These are phyloP conservation scores for Nymphaea colorata DNA, from an alignment of 164 flowering plant genomes.

Conservation along the genomic window DNA sequence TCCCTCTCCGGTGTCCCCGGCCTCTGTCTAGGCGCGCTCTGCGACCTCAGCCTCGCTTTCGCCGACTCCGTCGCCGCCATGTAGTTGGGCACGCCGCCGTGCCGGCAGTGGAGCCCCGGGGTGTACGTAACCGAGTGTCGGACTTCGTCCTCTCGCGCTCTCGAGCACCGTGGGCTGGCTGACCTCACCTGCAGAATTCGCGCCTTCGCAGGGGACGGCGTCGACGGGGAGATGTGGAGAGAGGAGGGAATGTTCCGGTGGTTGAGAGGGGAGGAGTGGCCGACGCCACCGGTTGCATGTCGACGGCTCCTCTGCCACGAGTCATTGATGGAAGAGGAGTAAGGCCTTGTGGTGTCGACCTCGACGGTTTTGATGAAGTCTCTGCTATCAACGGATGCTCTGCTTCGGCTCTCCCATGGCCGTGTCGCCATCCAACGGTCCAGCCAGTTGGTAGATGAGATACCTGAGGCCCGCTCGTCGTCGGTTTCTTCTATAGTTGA, in stretches of 20 bases:
- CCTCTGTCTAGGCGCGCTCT: constrained; percentile 16
- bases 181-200: constrained; percentile 42
- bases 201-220: constrained; percentile 42
- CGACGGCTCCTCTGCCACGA: constrained; percentile 16
- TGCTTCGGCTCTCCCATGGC: constrained; percentile 50
- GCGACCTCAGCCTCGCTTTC: constrained; percentile 52
- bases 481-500: constrained; percentile 44
- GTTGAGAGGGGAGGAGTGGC: constrained; percentile 37
- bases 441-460: constrained; percentile 29
- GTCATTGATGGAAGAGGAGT: constrained; percentile 33
- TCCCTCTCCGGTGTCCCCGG: constrained; percentile 42
- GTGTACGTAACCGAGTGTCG: neutral
- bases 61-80: constrained; percentile 88
- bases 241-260: constrained; percentile 6
- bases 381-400: constrained; percentile 58
- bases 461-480: constrained; percentile 10
- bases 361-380: constrained; percentile 70
- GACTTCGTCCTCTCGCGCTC: constrained; percentile 8
- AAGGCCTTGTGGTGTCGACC: constrained; percentile 68
- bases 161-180: constrained; percentile 47
- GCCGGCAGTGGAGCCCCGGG: neutral
- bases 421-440: constrained; percentile 72
- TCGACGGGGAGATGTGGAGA: constrained; percentile 20
- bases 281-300: constrained; percentile 14
- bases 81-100: constrained; percentile 43